phyloP scores from a whole-genome alignment of 371 early-diverging fungal genomes.

The Mortierella sp. region DNA sequence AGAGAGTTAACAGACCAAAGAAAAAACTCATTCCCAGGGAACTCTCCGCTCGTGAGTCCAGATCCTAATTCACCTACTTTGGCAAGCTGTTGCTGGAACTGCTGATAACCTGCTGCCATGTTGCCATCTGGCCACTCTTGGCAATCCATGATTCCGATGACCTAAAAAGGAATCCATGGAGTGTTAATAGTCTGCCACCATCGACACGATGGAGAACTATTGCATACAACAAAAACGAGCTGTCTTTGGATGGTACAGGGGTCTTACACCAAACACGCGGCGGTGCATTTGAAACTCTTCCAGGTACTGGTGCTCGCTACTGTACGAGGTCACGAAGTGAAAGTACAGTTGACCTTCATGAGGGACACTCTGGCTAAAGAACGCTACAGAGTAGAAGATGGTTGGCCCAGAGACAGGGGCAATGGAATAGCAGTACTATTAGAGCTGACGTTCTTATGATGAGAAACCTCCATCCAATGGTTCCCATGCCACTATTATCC shows the following conservation, averaged over 20 bases:
- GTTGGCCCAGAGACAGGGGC: neutral
- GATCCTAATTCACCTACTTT: slow-evolving; percentile 60
- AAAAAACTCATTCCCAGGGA: no score
- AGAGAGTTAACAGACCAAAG: neutral
- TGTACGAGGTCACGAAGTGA: slow-evolving; percentile 77
- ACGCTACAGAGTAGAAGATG: slow-evolving; percentile 37
- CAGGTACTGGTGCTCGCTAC: slow-evolving; percentile 71
- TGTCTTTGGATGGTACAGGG: neutral
- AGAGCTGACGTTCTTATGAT: neutral
- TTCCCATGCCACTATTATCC: neutral
- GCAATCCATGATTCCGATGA: slow-evolving; percentile 88
- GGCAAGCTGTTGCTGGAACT: slow-evolving; percentile 69
- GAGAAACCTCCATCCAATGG: neutral
- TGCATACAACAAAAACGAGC: neutral
- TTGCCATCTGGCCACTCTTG: slow-evolving; percentile 73
- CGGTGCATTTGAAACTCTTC: slow-evolving; percentile 85
- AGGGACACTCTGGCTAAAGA: slow-evolving; percentile 67
- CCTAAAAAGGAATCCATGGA: slow-evolving; percentile 54
- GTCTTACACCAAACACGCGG: slow-evolving; percentile 78
- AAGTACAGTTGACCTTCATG: slow-evolving; percentile 84
- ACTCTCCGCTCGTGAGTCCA: neutral
- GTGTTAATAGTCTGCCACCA: no score
- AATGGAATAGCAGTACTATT: neutral
- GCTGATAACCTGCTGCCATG: slow-evolving; percentile 69
- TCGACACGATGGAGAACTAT: no score